Percentiles rank a stretch among this genome's conserved stretches.
phyloP scores from a whole-genome alignment of 2,329 filamentous ascomycete species.

The Coniella lustricola region DNA sequence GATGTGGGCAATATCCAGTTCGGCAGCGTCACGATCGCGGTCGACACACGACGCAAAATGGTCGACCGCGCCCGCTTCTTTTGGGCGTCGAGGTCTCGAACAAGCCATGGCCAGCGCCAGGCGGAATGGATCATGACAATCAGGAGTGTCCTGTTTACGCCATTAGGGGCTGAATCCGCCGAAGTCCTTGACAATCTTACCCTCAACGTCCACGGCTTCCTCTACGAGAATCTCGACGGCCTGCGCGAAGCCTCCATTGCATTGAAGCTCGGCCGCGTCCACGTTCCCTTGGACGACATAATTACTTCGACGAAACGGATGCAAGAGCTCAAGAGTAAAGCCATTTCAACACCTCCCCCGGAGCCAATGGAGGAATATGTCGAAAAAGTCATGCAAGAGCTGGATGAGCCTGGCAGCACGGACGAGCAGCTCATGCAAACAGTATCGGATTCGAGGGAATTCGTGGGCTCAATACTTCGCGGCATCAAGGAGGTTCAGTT shows the following conservation, averaged over 20 bases:
- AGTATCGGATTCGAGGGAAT: conserved; percentile 87
- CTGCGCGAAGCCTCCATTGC: conserved; percentile 85
- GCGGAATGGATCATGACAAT: conserved; percentile 91
- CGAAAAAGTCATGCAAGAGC: conserved; percentile 66
- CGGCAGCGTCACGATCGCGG: conserved; percentile 74
- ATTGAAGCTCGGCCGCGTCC: conserved; percentile 82
- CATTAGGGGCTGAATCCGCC: conserved; percentile 74
- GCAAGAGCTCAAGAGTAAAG: conserved; percentile 36
- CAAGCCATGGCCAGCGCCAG: conserved; percentile 54
- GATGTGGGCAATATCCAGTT: conserved; percentile 81
- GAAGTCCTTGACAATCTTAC: conserved; percentile 84
- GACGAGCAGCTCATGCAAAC: conserved; percentile 68
- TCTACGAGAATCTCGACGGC: conserved; percentile 79
- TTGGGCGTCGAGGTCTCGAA: conserved; percentile 61
- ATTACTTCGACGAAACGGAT: conserved; percentile 53
- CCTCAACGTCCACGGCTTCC: conserved; percentile 83
- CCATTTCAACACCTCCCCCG: conserved; percentile 27
- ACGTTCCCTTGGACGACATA: conserved; percentile 85
- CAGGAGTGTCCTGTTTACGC: conserved; percentile 81
- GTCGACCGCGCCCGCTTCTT: conserved; percentile 87
- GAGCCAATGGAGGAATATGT: conserved; percentile 58
- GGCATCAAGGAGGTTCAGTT: conserved; percentile 97
- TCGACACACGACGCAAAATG: conserved; percentile 87
- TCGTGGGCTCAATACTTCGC: conserved; percentile 79
- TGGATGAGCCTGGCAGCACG: conserved; percentile 59